phyloP scores from a whole-genome alignment of 208 protist genomes.

The Herpetomonas samuelpessoai region DNA sequence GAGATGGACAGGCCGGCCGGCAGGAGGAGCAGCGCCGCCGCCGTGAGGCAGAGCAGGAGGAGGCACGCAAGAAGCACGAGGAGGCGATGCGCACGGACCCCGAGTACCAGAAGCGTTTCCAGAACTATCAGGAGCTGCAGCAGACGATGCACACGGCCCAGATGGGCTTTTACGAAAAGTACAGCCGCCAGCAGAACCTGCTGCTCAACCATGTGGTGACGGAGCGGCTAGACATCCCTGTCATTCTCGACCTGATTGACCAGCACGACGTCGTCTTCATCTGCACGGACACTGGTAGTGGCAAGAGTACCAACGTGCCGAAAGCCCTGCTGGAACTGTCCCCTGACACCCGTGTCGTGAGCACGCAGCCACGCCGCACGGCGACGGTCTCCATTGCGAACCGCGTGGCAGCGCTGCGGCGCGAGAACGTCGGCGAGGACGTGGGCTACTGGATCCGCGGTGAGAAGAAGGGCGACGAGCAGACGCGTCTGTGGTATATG shows the following conservation, averaged over 20 bases:
- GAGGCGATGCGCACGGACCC: conserved; percentile 63
- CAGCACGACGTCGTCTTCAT: conserved; percentile 87
- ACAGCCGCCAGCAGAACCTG: conserved; percentile 45
- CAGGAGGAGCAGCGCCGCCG: conserved; percentile 36
- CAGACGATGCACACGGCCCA: conserved; percentile 46
- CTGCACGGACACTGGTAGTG: conserved; percentile 85
- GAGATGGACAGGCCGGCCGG: conserved; percentile 21
- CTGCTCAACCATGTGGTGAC: conserved; percentile 34
- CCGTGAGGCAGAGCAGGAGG: conserved; percentile 26
- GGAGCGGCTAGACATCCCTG: conserved; percentile 81
- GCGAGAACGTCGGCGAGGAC: conserved; percentile 59
- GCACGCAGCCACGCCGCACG: conserved; percentile 76
- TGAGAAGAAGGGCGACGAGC: conserved; percentile 70
- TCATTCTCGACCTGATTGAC: conserved; percentile 75
- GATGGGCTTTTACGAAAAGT: conserved; percentile 43
- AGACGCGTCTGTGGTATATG: conserved; percentile 87
- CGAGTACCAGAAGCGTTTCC: conserved; percentile 67
- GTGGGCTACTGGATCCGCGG: conserved; percentile 90
- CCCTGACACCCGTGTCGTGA: conserved; percentile 44
- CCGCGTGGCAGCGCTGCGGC: conserved; percentile 54
- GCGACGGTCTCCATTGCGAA: conserved; percentile 70
- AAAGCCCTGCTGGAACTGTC: conserved; percentile 75
- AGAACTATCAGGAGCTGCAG: conserved; percentile 62
- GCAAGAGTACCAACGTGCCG: conserved; percentile 83
- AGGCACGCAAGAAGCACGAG: conserved; percentile 49